Evolutionary conservation across 768 basidiomycete species (phyloP).

Genomic region (Rhizopogon vesiculosus): DNA sequence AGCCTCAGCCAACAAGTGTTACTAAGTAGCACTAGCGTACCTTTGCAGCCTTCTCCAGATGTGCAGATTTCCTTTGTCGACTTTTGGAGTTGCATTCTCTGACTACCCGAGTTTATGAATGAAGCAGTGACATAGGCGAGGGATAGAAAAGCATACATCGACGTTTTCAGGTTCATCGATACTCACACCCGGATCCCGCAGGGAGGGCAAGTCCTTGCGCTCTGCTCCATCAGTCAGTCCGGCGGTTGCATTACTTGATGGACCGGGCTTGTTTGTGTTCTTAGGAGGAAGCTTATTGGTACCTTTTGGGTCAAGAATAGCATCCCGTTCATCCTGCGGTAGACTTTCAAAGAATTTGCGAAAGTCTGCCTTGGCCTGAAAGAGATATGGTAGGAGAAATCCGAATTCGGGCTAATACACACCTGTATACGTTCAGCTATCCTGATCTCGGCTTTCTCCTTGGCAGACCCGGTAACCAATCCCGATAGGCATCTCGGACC

Average conservation of each 20-base stretch:
- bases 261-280: slow-evolving; percentile 23
- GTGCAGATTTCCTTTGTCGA: slow-evolving; percentile 46
- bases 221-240: slow-evolving; percentile 14
- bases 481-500: slow-evolving; percentile 50
- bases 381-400: neutral
- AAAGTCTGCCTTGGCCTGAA: slow-evolving; percentile 59
- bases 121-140: neutral
- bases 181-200: slow-evolving; percentile 18
- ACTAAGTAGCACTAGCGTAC: slow-evolving; percentile 8
- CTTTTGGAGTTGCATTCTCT: slow-evolving; percentile 23
- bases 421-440: slow-evolving; percentile 65
- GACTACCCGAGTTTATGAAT: slow-evolving; percentile 9
- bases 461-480: slow-evolving; percentile 63
- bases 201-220: slow-evolving; percentile 19
- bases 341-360: slow-evolving; percentile 51
- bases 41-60: slow-evolving; percentile 47
- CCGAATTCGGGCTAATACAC: slow-evolving; percentile 11
- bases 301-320: slow-evolving; percentile 51
- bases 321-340: slow-evolving; percentile 49
- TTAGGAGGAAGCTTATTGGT: slow-evolving; percentile 28
- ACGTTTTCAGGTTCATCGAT: slow-evolving; percentile 33
- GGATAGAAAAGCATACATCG: slow-evolving; percentile 23
- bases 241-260: neutral
- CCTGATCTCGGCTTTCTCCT: slow-evolving; percentile 59
- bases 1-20: slow-evolving; percentile 5